These are phyloP conservation scores for Suhomyces choctaworum DNA, from an alignment of 1,139 yeast genomes.

Conservation along the genomic window DNA sequence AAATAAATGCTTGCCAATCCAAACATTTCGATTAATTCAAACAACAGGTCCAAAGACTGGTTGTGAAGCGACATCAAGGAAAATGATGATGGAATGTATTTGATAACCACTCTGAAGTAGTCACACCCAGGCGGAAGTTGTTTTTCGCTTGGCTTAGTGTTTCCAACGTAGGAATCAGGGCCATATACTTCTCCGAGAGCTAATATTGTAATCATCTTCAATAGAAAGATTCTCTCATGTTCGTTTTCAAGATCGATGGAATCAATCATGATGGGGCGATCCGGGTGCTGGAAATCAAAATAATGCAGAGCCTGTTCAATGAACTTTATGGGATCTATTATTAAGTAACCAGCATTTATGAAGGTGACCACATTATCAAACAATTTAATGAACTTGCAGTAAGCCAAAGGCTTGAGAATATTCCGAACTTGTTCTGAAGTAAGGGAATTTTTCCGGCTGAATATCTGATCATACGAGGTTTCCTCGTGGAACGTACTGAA, in stretches of 20 bases:
- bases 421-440: constrained; percentile 1
- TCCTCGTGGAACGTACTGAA: constrained; percentile 30
- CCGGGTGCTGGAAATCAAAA: constrained; percentile 14
- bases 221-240: constrained; percentile 16
- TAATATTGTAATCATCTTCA: constrained; percentile 24
- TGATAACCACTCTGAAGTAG: constrained; percentile 24
- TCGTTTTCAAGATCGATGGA: constrained; percentile 11
- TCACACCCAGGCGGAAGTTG: constrained; percentile 23
- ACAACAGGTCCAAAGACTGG: constrained; percentile 14
- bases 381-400: constrained; percentile 5
- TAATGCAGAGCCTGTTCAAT: constrained; percentile 15
- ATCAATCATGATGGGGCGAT: constrained; percentile 8
- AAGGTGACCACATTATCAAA: constrained; percentile 22
- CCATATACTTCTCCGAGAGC: constrained; percentile 28
- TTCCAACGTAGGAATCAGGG: constrained; percentile 11
- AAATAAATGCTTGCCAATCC: constrained; percentile 29
- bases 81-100: constrained; percentile 24
- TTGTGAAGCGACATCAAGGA: constrained; percentile 17
- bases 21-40: constrained; percentile 28
- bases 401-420: constrained; percentile 3
- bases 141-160: background rate
- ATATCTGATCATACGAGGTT: constrained; percentile 21
- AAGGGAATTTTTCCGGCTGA: constrained; percentile 6
- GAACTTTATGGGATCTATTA: constrained; percentile 25
- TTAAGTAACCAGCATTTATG: constrained; percentile 29